These are phyloP conservation scores for Chytriomyces sp. DNA, from an alignment of 192 early-diverging fungal species.

Conservation along the genomic window DNA sequence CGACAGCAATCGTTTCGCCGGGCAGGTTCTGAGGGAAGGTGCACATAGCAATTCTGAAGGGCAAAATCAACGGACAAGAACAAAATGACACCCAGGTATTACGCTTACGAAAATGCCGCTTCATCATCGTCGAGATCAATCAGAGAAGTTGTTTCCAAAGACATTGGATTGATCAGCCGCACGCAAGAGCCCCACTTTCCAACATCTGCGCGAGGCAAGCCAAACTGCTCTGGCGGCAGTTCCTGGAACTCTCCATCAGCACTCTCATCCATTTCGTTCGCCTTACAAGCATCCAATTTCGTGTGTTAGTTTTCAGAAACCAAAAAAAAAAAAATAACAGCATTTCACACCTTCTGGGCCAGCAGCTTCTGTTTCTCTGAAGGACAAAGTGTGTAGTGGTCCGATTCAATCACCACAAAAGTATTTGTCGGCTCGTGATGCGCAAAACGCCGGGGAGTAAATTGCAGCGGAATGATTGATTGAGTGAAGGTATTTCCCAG, in stretches of 20 bases:
- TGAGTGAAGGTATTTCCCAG: conserved; percentile 85
- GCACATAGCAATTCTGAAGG: conserved; percentile 57
- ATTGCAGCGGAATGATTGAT: conserved; percentile 77
- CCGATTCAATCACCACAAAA: conserved; percentile 90
- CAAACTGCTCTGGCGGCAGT: conserved; percentile 79
- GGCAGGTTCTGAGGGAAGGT: conserved; percentile 57
- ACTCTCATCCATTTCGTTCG: conserved; percentile 51
- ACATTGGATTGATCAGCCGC: conserved; percentile 78
- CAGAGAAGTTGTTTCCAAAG: conserved; percentile 68
- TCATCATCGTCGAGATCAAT: conserved; percentile 84
- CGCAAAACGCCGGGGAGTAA: conserved; percentile 85
- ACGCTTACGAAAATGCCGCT: conserved; percentile 72
- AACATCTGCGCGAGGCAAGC: conserved; percentile 65
- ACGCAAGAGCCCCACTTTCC: conserved; percentile 91
- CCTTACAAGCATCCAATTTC: background rate
- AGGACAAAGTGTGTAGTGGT: conserved; percentile 76
- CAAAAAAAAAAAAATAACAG: conserved; percentile 5
- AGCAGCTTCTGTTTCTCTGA: conserved; percentile 65
- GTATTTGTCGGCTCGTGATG: conserved; percentile 74
- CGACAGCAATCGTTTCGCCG: conserved; percentile 71
- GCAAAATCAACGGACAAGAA: conserved; percentile 9
- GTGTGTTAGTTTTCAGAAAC: background rate
- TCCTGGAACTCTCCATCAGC: conserved; percentile 60
- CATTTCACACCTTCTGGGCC: conserved; percentile 48
- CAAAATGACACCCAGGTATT: conserved; percentile 16